Evolutionary conservation across 1,284 basidiomycete genomes (phyloP), one percentile per base, ranked within the genome.

Genomic region (Cryptococcus maquisensis): DNA sequence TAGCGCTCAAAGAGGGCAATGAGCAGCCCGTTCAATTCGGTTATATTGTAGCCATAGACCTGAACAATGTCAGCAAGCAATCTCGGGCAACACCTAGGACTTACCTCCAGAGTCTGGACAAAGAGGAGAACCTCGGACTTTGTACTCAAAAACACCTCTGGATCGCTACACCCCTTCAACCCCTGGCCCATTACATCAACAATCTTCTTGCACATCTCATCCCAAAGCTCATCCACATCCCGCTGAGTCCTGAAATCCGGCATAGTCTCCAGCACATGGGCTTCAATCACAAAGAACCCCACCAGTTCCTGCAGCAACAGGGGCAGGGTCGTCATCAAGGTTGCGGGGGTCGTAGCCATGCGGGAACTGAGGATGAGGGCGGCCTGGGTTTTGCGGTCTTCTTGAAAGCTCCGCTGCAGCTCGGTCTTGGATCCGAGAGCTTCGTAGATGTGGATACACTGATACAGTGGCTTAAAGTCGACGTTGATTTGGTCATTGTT

Each of bases 271-370:
- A 98, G 81, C 0, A 99, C 94, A 68, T 97, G 88, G 5, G 84
- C 86, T 75, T 99, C 96, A 60, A 98, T 87, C 56, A 98, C 91
- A 78, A 99, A 98, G 77, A 97, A 99, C 0, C 96, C 96, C n/a
- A 94, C 88, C 58, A 98, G 90, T 75, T 98, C 90, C 74, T 97
- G 87, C 39, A 90, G 86, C 18, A 96, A 79, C 23, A 82, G 57
- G 0, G 76, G 74, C 6, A 81, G 72, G 3, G 72, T 73, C 4
- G 52, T 87, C 76, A 20, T 83, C 81, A 62, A 61, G 43, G 73
- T 69, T 36, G 71, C 65, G 1, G 76, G 72, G 5, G 76, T 68
- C 12, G 79, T 76, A 0, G 74, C 71, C 6, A 78, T 61, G 3
- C 77, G 73, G 24, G 80, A 79, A 4, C 92, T 91, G 18, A 99